Conservation (phyloP, 2,329 filamentous ascomycete species). For the Bipolaris zeicola region DNA sequence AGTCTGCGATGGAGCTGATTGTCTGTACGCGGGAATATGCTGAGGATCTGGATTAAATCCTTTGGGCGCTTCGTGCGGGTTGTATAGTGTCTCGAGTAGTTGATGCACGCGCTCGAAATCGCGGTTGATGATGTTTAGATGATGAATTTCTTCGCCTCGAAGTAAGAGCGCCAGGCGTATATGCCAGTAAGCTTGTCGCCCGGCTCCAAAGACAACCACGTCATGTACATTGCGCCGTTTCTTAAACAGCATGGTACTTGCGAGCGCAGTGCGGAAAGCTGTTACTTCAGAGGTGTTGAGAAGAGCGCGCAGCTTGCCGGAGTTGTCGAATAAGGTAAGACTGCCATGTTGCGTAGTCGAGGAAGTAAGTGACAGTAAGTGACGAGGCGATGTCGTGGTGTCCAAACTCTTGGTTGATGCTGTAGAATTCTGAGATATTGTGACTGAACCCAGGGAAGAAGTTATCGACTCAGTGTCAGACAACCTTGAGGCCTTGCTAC, state of each 20-base stretch:
- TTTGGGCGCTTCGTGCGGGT: constrained; percentile 46
- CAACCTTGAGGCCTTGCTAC: constrained; percentile 25
- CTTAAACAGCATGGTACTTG: constrained; percentile 65
- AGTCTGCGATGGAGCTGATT: constrained; percentile 7
- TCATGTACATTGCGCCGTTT: constrained; percentile 73
- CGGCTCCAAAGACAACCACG: constrained; percentile 83
- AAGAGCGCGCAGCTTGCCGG: constrained; percentile 64
- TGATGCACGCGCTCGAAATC: constrained; percentile 64
- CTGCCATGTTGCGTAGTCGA: constrained; percentile 58
- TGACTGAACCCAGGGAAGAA: constrained; percentile 42
- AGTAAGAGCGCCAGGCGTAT: constrained; percentile 81
- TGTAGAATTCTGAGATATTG: constrained; percentile 28
- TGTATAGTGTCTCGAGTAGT: constrained; percentile 62
- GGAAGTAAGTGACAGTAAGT: constrained; percentile 20
- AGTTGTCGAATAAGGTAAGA: constrained; percentile 63
- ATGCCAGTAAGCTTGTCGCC: constrained; percentile 94
- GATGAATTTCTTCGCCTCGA: constrained; percentile 70
- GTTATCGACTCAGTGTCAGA: constrained; percentile 37
- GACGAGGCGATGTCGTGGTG: constrained; percentile 28
- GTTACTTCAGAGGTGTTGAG: constrained; percentile 72
- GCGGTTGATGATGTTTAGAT: constrained; percentile 83
- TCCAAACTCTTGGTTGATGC: constrained; percentile 30
- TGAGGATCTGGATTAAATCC: constrained; percentile 18
- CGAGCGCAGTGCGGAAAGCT: constrained; percentile 70
- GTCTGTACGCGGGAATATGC: constrained; percentile 23